Conservation (phyloP, 176 grass and related monocot genomes). For the Oryza australiensis region DNA sequence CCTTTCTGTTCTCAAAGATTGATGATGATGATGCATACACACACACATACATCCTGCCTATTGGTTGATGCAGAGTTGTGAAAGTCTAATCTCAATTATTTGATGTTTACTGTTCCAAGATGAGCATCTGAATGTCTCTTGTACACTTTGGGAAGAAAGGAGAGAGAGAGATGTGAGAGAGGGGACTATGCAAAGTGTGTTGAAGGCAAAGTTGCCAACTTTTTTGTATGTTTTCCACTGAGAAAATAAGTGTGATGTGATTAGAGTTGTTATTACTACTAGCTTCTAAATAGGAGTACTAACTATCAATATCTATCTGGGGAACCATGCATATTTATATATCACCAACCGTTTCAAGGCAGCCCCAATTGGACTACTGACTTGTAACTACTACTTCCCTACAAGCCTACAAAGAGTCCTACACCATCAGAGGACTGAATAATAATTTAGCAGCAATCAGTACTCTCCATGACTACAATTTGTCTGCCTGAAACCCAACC, state of each 20-base stretch:
- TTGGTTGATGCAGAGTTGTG: not conserved
- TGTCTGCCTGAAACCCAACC: slow-evolving; percentile 57
- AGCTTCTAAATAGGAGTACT: not conserved
- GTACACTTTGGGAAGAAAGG: not conserved
- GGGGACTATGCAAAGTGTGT: slow-evolving; percentile 13
- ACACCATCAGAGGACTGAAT: slow-evolving; percentile 4
- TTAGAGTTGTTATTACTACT: not conserved
- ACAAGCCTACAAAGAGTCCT: not conserved
- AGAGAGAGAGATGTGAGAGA: slow-evolving; percentile 29
- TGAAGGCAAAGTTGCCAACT: slow-evolving; percentile 14
- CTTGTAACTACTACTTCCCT: not conserved
- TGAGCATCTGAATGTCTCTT: not conserved
- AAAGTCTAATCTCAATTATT: not conserved
- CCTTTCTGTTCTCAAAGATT: not conserved
- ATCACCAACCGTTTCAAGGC: slow-evolving; percentile 25
- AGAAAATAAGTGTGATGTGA: not conserved
- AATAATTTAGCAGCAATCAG: slow-evolving; percentile 36
- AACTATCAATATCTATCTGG: not conserved
- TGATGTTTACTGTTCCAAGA: not conserved
- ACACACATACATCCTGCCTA: not conserved
- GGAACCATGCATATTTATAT: slow-evolving; percentile 23
- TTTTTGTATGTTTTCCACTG: slow-evolving; percentile 42
- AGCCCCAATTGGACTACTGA: slow-evolving; percentile 11
- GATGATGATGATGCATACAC: not conserved
- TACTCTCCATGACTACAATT: slow-evolving; percentile 38